These are phyloP conservation scores for Solanum chilense DNA, from an alignment of 257 asterid species.

Conservation along the genomic window DNA sequence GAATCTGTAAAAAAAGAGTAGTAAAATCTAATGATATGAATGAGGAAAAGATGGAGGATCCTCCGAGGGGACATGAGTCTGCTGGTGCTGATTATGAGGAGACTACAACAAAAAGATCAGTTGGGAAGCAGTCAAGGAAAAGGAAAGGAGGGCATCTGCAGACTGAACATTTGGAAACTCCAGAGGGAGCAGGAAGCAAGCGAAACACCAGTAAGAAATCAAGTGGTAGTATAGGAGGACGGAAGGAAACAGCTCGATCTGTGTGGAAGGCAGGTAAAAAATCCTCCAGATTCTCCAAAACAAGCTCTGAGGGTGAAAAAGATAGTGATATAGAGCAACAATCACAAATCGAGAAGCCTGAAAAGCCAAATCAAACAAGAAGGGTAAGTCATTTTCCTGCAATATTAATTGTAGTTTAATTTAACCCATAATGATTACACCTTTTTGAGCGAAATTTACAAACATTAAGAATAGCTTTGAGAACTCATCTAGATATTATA, in stretches of 20 bases:
- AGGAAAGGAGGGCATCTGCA: constrained; percentile 13
- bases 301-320: constrained; percentile 20
- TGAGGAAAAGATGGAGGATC: constrained; percentile 14
- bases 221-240: constrained; percentile 20
- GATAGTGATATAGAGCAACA: constrained; percentile 24
- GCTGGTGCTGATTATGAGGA: constrained; percentile 12
- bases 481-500: not conserved
- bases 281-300: constrained; percentile 14
- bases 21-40: constrained; percentile 16
- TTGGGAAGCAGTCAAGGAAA: constrained; percentile 26
- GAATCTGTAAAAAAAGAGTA: constrained; percentile 41
- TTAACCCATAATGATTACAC: not conserved
- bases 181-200: constrained; percentile 7
- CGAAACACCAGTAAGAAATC: constrained; percentile 9
- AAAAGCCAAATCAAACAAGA: constrained; percentile 38
- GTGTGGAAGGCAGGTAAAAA: constrained; percentile 26
- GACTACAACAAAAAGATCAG: constrained; percentile 5
- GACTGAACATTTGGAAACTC: constrained; percentile 5
- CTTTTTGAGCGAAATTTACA: not conserved
- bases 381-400: constrained; percentile 36
- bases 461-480: not conserved
- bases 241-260: constrained; percentile 13
- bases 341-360: constrained; percentile 14
- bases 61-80: constrained; percentile 9
- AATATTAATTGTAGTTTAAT: not conserved